Evolutionary conservation across 257 asterid species (phyloP), one percentile per base, ranked within the genome.

Genomic region (Solanum ossicruentum): DNA sequence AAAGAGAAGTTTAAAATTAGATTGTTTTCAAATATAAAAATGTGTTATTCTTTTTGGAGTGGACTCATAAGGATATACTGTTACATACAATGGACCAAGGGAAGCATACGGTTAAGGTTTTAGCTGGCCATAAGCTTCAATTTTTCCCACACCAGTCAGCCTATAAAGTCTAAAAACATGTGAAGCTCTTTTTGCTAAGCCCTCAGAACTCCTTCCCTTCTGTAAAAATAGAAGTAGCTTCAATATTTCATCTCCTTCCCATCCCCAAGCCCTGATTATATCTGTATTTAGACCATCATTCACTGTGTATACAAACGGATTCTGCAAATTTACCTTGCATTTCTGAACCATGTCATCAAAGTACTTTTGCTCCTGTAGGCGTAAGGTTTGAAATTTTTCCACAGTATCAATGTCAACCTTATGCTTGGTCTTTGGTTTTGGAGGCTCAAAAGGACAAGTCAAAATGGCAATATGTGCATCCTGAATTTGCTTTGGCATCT

Each of bases 391-490:
- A 87, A 94, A 93, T 71, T 93, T 96, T 81, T 94, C 98, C 84
- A 96, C 98, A 3, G 94, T 92, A 86, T 96, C 98, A 88, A 93
- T 92, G 83, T 94, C 98, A 72, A 96, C 95, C 96, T 96, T 96
- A 94, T 96, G 98, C 86, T 94, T 96, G 84, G 98, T 96, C 91
- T 96, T 96, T 60, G 99, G 99, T 89, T 96, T 96, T 32, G 99
- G 98, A 39, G 97, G 98, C 92, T 94, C 99, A 91, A 93, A 96
- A 45, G 99, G 99, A 88, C 98, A 96, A 21, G 99, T 94, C 84
- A 96, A 86, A 69, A 95, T 95, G 85, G 99, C 99, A 86, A 95
- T 94, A 28, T 92, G 91, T 11, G 96, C 98, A 89, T 96, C 96
- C 89, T 91, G 88, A 39, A 96, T 96, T 83, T 92, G 93, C 87